Evolutionary conservation across 106 monocot genomes (phyloP).

Genomic region (Dendrobium chrysotoxum): DNA sequence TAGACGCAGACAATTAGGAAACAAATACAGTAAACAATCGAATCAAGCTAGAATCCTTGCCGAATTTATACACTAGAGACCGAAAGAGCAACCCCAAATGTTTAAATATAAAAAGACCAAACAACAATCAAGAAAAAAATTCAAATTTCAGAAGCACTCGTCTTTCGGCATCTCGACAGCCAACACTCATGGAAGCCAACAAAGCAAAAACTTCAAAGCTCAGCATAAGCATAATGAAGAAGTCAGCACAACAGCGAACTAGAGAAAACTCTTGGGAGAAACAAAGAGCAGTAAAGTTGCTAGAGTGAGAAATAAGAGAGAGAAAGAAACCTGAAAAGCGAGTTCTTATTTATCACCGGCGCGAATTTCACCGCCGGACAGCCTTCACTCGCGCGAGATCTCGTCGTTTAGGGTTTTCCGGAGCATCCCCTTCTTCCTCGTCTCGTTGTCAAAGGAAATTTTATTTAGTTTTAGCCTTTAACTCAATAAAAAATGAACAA

Average conservation of each 20-base stretch:
- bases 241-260: too few species aligned
- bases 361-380: not conserved
- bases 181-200: too few species aligned
- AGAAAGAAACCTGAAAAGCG: not conserved
- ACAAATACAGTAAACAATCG: not conserved
- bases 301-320: not conserved
- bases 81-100: not conserved
- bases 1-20: not conserved
- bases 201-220: too few species aligned
- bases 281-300: not conserved
- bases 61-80: not conserved
- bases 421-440: not conserved
- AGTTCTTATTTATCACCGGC: constrained; percentile 2
- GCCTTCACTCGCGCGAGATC: constrained; percentile 9
- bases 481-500: not conserved
- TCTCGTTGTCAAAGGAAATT: not conserved
- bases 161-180: too few species aligned
- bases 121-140: too few species aligned
- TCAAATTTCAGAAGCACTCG: too few species aligned
- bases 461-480: not conserved
- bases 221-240: too few species aligned
- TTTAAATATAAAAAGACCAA: not conserved
- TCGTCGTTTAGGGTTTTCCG: constrained; percentile 5
- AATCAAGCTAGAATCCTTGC: not conserved
- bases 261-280: not conserved